phyloP scores from a whole-genome alignment of 2,329 filamentous ascomycete species.

The Scortechinia acanthostroma region DNA sequence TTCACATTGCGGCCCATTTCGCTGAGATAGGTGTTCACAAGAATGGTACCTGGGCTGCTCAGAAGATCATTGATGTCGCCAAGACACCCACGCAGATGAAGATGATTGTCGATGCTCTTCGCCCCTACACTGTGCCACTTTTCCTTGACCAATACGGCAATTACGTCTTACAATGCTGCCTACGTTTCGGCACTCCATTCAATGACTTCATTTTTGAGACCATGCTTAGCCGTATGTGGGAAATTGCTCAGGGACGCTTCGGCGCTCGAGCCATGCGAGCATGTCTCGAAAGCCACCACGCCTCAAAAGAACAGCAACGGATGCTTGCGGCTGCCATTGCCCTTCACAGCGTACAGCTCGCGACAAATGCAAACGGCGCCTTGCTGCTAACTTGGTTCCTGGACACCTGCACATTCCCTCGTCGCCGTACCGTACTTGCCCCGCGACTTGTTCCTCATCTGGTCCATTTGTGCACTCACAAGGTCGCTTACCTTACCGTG shows the following conservation, averaged over 20 bases:
- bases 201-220: conserved; percentile 98
- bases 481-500: conserved; percentile 93
- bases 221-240: conserved; percentile 91
- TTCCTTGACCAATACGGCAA: conserved; percentile 98
- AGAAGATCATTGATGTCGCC: conserved; percentile 97
- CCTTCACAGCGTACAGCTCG: conserved; percentile 91
- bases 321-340: conserved; percentile 91
- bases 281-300: conserved; percentile 90
- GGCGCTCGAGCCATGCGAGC: conserved; percentile 93
- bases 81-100: conserved; percentile 77
- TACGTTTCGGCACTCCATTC: conserved; percentile 81
- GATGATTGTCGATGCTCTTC: conserved; percentile 76
- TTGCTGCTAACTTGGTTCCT: conserved; percentile 94
- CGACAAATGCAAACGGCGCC: conserved; percentile 91
- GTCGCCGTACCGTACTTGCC: conserved; percentile 82
- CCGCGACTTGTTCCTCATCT: conserved; percentile 87
- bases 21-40: conserved; percentile 97
- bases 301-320: conserved; percentile 89
- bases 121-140: conserved; percentile 79
- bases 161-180: conserved; percentile 92
- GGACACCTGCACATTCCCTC: conserved; percentile 92
- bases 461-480: conserved; percentile 94
- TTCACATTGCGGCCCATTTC: conserved; percentile 80
- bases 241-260: conserved; percentile 84
- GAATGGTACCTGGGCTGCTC: conserved; percentile 97